phyloP scores from a whole-genome alignment of 352 stramenopile species.

The Pythium phragmitis region DNA sequence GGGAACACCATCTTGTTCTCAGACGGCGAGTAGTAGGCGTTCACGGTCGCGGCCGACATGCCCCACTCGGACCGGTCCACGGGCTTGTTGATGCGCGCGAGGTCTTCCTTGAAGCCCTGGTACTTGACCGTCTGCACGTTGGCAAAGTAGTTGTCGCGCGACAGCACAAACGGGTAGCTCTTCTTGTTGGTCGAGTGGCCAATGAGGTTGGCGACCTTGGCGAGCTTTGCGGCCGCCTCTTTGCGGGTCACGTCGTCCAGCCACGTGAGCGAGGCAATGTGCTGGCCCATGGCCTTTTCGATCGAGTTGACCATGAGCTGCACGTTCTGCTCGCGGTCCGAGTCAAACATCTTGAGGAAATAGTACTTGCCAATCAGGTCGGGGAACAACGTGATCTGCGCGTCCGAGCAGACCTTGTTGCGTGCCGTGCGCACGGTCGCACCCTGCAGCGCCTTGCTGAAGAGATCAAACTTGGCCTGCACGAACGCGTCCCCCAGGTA shows the following conservation, averaged over 20 bases:
- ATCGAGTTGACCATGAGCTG: conserved; percentile 84
- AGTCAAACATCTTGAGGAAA: conserved; percentile 81
- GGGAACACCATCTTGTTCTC: conserved; percentile 94
- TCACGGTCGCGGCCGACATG: conserved; percentile 91
- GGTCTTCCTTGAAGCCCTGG: conserved; percentile 32
- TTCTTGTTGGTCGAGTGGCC: conserved; percentile 50
- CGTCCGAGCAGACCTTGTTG: conserved; percentile 37
- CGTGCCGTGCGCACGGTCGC: conserved; percentile 55
- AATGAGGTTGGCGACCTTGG: conserved; percentile 40
- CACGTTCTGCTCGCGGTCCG: conserved; percentile 68
- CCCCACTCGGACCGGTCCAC: conserved; percentile 65
- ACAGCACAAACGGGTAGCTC: conserved; percentile 33
- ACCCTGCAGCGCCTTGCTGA: conserved; percentile 66
- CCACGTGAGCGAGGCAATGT: conserved; percentile 89
- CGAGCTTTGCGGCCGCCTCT: conserved; percentile 86
- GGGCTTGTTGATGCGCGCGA: conserved; percentile 32
- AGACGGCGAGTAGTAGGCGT: conserved; percentile 80
- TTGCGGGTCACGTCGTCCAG: conserved; percentile 83
- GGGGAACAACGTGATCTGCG: conserved; percentile 38
- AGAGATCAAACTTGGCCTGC: conserved; percentile 89
- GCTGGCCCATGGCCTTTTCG: conserved; percentile 72
- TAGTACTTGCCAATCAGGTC: conserved; percentile 83
- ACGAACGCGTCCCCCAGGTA: conserved; percentile 67
- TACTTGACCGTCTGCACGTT: conserved; percentile 48
- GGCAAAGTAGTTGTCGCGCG: conserved; percentile 45